Base-by-base conservation (phyloP, 164 flowering plant genomes). In the Magnolia sinica region DNA sequence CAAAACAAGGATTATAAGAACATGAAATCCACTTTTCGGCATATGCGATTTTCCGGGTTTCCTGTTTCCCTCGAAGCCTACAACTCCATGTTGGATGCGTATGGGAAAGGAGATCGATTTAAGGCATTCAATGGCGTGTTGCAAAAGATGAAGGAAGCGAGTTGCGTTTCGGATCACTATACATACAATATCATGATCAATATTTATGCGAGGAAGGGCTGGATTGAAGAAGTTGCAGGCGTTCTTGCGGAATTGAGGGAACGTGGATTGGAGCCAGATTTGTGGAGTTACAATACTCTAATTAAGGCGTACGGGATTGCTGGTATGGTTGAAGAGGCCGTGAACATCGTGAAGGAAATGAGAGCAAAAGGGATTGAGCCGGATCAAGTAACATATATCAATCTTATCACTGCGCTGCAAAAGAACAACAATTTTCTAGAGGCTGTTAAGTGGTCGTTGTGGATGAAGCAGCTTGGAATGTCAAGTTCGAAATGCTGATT, bases 371-470 rank as follows among this genome's bases (percentile, higher is more conserved):
- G 96, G 58, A 80, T 93, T 76, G 85, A 89, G 72, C 98, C 99
- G 73, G 96, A 96, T 77, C 83, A 73, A 67, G 79, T 87, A 72
- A 92, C 99, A n/a, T 96, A 89, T 79, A 65, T 69, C 23, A 93
- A 91, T 80, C 80, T 93, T 65, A 84, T 92, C 20, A 59, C 64
- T 63, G 92, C 99, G 37, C 73, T 93, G 75, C 84, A 79, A 45
- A 92, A 73, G 81, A 96, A 96, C 80, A 98, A 92, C 72, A 80
- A 84, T 82, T 88, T 89, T 84, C 79, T 96, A 8, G 99, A 96
- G 84, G 99, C 99, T 74, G 91, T 93, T 7, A 93, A 90, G 83
- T 95, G 99, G 98, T 95, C 99, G 16, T 86, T 95, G 83, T 95
- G 97, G 98, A 91, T 95, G 98, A 93, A 93, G 84, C 99, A 95